A percentile compares a stretch with the other conserved stretches of the same genome.
Evolutionary conservation across 768 basidiomycete genomes (phyloP).

Genomic region (Rhizopogon vulgaris): DNA sequence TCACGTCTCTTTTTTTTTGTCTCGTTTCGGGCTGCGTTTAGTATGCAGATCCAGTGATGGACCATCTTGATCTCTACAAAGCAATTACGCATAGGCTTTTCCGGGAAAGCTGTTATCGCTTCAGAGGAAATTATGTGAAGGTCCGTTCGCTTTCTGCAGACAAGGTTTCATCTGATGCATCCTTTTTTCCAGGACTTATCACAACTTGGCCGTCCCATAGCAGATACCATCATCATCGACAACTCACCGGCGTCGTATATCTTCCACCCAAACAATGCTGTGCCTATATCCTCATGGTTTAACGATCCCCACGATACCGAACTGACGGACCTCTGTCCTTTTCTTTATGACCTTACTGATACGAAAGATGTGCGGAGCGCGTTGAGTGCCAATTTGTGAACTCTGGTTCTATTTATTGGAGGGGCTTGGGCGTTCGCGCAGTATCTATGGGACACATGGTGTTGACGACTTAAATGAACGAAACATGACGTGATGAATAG

Average conservation of each 20-base stretch:
- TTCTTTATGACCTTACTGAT: slow-evolving; percentile 55
- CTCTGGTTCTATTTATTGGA: background rate
- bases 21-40: slow-evolving; percentile 24
- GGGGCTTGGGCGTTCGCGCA: background rate
- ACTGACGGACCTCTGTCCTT: slow-evolving; percentile 61
- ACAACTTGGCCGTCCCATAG: slow-evolving; percentile 64
- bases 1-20: slow-evolving; percentile 7
- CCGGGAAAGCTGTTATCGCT: slow-evolving; percentile 93
- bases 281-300: slow-evolving; percentile 76
- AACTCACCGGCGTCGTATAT: slow-evolving; percentile 76
- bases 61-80: slow-evolving; percentile 83
- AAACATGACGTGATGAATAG: background rate
- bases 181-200: slow-evolving; percentile 50
- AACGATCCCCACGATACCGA: slow-evolving; percentile 74
- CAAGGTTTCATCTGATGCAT: slow-evolving; percentile 1
- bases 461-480: background rate
- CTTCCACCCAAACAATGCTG: slow-evolving; percentile 78
- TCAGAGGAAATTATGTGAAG: slow-evolving; percentile 95
- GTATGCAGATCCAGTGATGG: slow-evolving; percentile 95
- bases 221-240: slow-evolving; percentile 69
- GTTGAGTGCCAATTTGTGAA: slow-evolving; percentile 32
- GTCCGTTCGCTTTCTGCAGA: slow-evolving; percentile 33
- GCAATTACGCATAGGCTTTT: slow-evolving; percentile 88
- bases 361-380: slow-evolving; percentile 64
- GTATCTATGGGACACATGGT: background rate